phyloP scores from a whole-genome alignment of 1,139 yeast species.

The Starmera stellimalicola region DNA sequence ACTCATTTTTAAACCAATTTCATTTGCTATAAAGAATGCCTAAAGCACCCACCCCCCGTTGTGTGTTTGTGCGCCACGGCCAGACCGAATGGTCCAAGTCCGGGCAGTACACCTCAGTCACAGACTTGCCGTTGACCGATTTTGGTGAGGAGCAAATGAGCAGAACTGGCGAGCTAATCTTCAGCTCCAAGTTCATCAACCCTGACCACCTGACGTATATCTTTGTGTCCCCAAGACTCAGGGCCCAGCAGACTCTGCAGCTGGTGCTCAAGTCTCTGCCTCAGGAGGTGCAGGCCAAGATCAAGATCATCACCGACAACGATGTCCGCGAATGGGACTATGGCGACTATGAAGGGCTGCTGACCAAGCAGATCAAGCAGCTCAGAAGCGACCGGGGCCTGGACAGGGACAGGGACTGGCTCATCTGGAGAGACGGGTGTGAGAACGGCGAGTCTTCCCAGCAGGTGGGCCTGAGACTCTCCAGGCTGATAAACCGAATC shows the following conservation, averaged over 20 bases:
- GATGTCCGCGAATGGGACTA: conserved; percentile 90
- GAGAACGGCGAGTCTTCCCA: conserved; percentile 72
- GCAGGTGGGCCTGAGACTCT: conserved; percentile 62
- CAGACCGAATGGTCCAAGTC: conserved; percentile 95
- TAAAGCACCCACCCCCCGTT: conserved; percentile 51
- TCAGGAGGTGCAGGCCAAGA: conserved; percentile 33
- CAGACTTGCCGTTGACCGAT: conserved; percentile 70
- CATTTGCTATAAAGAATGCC: conserved; percentile 10
- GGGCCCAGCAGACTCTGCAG: conserved; percentile 71
- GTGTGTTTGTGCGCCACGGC: conserved; percentile 72
- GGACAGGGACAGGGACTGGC: conserved; percentile 52
- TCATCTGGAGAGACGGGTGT: conserved; percentile 89
- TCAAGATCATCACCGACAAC: conserved; percentile 46
- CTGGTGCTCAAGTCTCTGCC: conserved; percentile 42
- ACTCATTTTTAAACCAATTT: not conserved
- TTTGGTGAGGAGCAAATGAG: conserved; percentile 72
- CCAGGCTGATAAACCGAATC: conserved; percentile 54
- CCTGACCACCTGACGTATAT: conserved; percentile 55
- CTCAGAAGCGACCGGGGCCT: conserved; percentile 56
- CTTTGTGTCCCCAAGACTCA: conserved; percentile 67
- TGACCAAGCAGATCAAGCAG: conserved; percentile 54
- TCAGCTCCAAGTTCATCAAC: conserved; percentile 54
- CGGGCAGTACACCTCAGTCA: conserved; percentile 83
- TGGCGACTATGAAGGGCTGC: conserved; percentile 87
- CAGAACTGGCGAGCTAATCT: conserved; percentile 61